Conservation (phyloP, 1,284 basidiomycete genomes). For the Salmacisia buchloeana region DNA sequence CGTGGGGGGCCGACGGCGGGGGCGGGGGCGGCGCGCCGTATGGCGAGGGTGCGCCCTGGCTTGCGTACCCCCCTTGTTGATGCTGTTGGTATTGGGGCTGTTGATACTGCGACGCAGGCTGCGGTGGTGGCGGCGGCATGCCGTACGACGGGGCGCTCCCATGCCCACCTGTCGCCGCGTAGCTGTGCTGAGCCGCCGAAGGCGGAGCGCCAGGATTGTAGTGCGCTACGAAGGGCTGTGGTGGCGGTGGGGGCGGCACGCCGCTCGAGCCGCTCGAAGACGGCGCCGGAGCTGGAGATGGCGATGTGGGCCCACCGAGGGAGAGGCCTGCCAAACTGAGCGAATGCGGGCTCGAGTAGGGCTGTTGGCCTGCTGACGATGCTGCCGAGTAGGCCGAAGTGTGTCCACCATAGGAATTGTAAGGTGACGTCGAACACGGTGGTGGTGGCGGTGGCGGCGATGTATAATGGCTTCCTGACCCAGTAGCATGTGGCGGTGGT, state of each 20-base stretch:
- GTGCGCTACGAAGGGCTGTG: neutral
- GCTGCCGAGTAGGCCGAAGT: no score
- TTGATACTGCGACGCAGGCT: no score
- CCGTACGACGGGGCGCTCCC: neutral
- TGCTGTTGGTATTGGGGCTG: constrained; percentile 32
- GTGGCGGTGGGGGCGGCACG: neutral
- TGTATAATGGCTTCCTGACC: neutral
- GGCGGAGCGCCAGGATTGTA: no score
- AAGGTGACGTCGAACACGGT: neutral
- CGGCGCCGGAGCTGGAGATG: neutral
- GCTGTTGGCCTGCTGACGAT: neutral
- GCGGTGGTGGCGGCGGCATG: neutral
- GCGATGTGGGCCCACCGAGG: neutral
- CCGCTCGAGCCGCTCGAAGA: no score
- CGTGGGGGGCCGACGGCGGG: neutral
- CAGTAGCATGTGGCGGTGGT: neutral
- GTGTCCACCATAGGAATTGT: constrained; percentile 9
- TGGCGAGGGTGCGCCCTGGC: neutral
- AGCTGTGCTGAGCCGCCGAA: no score
- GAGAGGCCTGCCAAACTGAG: constrained; percentile 6
- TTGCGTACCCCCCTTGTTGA: neutral
- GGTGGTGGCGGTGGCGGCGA: neutral
- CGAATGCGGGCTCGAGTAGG: neutral
- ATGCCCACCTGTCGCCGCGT: no score
- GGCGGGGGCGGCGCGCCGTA: constrained; percentile 7